Evolutionary conservation across 176 grass and related monocot genomes (phyloP), one percentile per base, ranked within the genome.

Genomic region (sorghum (Sorghum bicolor)): DNA sequence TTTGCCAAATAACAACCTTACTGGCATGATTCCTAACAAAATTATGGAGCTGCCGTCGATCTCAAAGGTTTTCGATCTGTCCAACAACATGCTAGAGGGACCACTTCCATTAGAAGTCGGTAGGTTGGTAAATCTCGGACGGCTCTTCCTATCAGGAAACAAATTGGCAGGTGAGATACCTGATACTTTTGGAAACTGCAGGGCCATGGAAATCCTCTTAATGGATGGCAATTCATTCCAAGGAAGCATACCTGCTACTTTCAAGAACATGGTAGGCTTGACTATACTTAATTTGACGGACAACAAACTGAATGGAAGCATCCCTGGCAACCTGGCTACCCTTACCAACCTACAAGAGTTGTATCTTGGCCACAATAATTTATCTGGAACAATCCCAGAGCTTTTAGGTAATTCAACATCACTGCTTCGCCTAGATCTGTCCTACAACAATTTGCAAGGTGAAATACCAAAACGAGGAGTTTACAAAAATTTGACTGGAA

Each of bases 361-460:
- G 25, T 50, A 74, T 26, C 76, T 86, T 64, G 57, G 47, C 9
- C 41, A 78, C 6, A 88, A 88, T 22, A 78, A 83, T 53, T 73
- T 79, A 20, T 84, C 80, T 0, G 74, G 86, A 20, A 29, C 29
- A 31, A 79, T 89, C 17, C 87, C 87, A 2, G 63, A 22, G 19
- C 20, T 28, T 5, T 36, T 87, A 38, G 78, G 47, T 5, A 67
- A 65, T 9, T 66, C 63, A 75, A 47, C 30, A 14, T 25, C 67
- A 1, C 32, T 82, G 4, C 1, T 11, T 9, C 17, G 11, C 1
- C 53, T 90, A 2, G 76, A 90, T 64, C 53, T 82, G 25, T 86
- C 78, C 6, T 86, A 47, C 72, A 82, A 90, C 52, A 44, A 90
- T 44, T 79, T 89, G 29, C 75, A 62, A 0, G 87, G 87, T 32